Evolutionary conservation across 2,329 filamentous ascomycete genomes (phyloP).

Genomic region (Chrysoporthe austroafricana): DNA sequence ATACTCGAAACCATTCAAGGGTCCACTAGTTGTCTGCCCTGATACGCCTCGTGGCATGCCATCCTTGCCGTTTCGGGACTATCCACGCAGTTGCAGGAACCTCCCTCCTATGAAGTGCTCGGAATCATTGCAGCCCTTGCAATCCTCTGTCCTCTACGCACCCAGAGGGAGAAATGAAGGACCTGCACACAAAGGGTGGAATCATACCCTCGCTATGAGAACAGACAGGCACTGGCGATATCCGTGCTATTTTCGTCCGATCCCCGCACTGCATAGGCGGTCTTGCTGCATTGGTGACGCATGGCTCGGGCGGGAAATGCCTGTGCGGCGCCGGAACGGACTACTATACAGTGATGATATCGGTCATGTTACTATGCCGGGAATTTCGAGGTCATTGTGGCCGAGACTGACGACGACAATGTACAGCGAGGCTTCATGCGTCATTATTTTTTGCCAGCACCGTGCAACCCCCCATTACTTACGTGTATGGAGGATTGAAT

Average conservation of each 20-base stretch:
- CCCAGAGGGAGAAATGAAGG: constrained; percentile 4
- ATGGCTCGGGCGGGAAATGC: background rate
- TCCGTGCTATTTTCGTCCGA: constrained; percentile 6
- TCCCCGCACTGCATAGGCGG: background rate
- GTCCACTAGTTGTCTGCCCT: background rate
- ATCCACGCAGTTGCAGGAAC: background rate
- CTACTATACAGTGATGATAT: background rate
- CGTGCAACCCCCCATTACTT: background rate
- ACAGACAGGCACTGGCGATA: background rate
- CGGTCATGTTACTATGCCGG: background rate
- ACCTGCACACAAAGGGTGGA: background rate
- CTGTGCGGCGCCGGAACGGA: background rate
- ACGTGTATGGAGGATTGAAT: background rate
- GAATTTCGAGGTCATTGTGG: background rate
- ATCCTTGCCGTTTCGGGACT: constrained; percentile 10
- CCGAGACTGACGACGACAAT: background rate
- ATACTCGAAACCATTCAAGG: constrained; percentile 15
- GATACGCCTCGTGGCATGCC: background rate
- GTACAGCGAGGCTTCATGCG: background rate
- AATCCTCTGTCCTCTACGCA: background rate
- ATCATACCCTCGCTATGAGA: background rate
- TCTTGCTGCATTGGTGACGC: background rate
- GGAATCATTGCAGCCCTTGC: background rate
- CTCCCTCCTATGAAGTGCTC: background rate
- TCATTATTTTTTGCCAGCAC: background rate